phyloP scores from a whole-genome alignment of 495 filamentous ascomycete genomes.

The Trichoderma erinaceum region DNA sequence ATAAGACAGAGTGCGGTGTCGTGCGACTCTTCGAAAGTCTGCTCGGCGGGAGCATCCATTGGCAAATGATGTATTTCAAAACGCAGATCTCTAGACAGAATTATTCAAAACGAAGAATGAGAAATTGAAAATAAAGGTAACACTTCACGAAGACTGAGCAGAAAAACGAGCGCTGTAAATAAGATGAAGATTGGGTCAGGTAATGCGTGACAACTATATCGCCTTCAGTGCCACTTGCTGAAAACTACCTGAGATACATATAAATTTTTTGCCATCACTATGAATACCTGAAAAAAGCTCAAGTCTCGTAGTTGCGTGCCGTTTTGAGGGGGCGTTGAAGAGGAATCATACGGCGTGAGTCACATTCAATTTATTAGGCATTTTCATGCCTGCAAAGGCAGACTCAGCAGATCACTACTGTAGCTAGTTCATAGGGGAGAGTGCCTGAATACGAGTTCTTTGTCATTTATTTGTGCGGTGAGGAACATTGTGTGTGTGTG shows the following conservation, averaged over 20 bases:
- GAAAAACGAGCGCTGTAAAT: neutral
- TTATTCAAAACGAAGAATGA: neutral
- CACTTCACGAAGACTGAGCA: neutral
- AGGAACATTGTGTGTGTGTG: too few species aligned
- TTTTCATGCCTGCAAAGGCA: neutral
- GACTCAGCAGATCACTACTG: neutral
- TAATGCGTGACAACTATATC: neutral
- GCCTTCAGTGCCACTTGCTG: neutral
- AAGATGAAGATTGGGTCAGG: neutral
- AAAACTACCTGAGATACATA: neutral
- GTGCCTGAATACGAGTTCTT: too few species aligned
- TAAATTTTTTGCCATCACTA: neutral
- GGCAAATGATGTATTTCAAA: neutral
- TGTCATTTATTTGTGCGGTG: too few species aligned
- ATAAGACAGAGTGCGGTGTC: slow-evolving; percentile 48
- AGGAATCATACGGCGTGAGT: slow-evolving; percentile 2
- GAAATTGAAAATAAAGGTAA: too few species aligned
- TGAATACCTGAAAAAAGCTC: neutral
- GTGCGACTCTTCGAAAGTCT: neutral
- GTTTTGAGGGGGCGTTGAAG: neutral
- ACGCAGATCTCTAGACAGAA: neutral
- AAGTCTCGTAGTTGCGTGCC: neutral
- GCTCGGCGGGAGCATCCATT: neutral
- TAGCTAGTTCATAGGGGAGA: neutral
- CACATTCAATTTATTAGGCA: neutral